These are phyloP conservation scores for Nothophoma quercina DNA, from an alignment of 2,329 filamentous ascomycete genomes.

Conservation along the genomic window DNA sequence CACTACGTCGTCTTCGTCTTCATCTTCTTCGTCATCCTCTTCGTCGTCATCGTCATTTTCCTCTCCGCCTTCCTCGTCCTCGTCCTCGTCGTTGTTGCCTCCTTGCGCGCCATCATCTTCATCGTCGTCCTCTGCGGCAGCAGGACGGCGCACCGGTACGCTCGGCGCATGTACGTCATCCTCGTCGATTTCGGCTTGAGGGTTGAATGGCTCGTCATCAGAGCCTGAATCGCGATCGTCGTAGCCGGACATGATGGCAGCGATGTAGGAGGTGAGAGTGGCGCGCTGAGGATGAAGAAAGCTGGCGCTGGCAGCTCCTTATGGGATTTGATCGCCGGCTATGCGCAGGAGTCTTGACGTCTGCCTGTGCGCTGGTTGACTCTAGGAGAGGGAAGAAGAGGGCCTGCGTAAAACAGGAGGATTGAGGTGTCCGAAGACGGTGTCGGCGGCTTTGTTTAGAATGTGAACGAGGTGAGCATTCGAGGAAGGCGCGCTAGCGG, in stretches of 20 bases:
- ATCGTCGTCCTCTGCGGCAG: conserved; percentile 43
- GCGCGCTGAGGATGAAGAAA: conserved; percentile 15
- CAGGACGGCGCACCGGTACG: conserved; percentile 36
- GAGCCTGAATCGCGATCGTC: conserved; percentile 38
- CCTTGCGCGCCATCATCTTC: conserved; percentile 39
- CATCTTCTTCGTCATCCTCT: conserved; percentile 69
- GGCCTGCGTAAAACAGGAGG: neutral
- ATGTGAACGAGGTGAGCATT: conserved; percentile 24
- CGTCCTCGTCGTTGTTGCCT: conserved; percentile 38
- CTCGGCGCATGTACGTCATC: conserved; percentile 48
- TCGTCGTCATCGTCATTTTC: conserved; percentile 67
- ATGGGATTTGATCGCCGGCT: neutral
- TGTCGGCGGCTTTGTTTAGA: conserved; percentile 26
- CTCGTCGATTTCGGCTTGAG: conserved; percentile 75
- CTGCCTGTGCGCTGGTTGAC: neutral
- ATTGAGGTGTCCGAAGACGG: conserved; percentile 1
- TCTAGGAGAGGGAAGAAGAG: neutral
- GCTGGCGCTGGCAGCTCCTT: conserved; percentile 14
- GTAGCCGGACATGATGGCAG: conserved; percentile 40
- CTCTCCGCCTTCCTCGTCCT: conserved; percentile 51
- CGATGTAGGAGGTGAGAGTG: conserved; percentile 7
- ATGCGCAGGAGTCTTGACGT: conserved; percentile 3
- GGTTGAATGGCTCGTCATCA: conserved; percentile 91
- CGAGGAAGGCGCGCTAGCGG: conserved; percentile 31
- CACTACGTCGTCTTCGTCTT: conserved; percentile 64